Conservation (phyloP, 768 basidiomycete species). For the Boletus tomentosulus region DNA sequence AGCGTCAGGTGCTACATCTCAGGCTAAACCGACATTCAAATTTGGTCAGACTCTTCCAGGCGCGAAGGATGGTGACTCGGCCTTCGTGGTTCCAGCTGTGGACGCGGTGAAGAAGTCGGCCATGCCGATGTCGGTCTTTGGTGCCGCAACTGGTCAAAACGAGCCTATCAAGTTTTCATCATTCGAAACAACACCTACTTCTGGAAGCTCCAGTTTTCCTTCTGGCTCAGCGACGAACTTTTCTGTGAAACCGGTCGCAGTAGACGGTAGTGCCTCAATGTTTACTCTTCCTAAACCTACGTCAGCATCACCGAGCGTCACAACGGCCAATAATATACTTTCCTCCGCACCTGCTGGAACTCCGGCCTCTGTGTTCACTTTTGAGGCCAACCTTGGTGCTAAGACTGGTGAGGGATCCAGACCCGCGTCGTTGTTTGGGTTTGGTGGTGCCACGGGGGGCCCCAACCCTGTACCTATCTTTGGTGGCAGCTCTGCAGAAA, state of each 20-base stretch:
- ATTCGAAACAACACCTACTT: constrained; percentile 14
- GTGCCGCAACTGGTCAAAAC: constrained; percentile 14
- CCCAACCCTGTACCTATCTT: constrained; percentile 2
- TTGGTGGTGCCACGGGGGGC: constrained; percentile 11
- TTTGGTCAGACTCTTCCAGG: constrained; percentile 21
- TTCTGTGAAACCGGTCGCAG: constrained; percentile 11
- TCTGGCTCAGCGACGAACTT: constrained; percentile 9
- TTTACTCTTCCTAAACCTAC: constrained; percentile 17
- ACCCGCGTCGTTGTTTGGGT: constrained; percentile 18
- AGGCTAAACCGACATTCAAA: constrained; percentile 19
- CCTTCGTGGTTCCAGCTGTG: constrained; percentile 9
- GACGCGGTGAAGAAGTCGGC: constrained; percentile 25
- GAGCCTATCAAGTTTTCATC: constrained; percentile 23
- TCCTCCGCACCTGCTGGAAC: constrained; percentile 15
- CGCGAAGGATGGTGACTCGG: constrained; percentile 21
- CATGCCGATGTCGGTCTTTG: constrained; percentile 19
- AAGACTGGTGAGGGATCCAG: constrained; percentile 16
- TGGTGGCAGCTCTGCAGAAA: constrained; percentile 4
- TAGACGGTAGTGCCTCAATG: constrained; percentile 19
- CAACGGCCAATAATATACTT: constrained; percentile 14
- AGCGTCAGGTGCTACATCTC: constrained; percentile 7
- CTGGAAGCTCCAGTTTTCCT: constrained; percentile 20
- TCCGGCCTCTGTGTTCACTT: constrained; percentile 18
- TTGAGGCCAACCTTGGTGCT: constrained; percentile 10
- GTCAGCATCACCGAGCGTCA: constrained; percentile 9